Percentiles rank a stretch among this genome's conserved stretches.
Evolutionary conservation across 495 filamentous ascomycete genomes (phyloP).

Genomic region (Xeromyces bisporus): DNA sequence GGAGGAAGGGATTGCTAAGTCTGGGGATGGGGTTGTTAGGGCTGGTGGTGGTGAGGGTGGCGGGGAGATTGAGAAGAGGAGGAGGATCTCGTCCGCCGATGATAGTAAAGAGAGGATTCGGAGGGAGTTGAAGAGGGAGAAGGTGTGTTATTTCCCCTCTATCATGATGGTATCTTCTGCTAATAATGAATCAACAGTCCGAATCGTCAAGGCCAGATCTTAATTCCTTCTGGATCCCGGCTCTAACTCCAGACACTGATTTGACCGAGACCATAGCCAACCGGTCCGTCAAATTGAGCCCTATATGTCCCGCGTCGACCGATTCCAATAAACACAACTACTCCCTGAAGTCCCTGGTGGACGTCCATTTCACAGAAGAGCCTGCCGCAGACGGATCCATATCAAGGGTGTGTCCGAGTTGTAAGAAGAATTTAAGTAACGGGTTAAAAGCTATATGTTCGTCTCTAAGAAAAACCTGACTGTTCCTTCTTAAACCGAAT

Average conservation of each 20-base stretch:
- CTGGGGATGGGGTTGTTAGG: slow-evolving; percentile 44
- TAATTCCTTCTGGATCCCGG: slow-evolving; percentile 89
- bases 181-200: slow-evolving; percentile 7
- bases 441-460: slow-evolving; percentile 59
- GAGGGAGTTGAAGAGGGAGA: slow-evolving; percentile 54
- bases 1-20: slow-evolving; percentile 44
- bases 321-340: slow-evolving; percentile 56
- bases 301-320: slow-evolving; percentile 64
- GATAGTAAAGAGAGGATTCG: slow-evolving; percentile 53
- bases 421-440: slow-evolving; percentile 72
- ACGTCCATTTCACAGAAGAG: slow-evolving; percentile 67
- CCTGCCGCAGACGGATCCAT: slow-evolving; percentile 32
- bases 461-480: slow-evolving; percentile 7
- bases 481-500: slow-evolving; percentile 1
- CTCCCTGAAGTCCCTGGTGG: slow-evolving; percentile 66
- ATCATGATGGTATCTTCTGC: not conserved
- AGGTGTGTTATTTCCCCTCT: slow-evolving; percentile 27
- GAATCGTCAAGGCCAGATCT: slow-evolving; percentile 55
- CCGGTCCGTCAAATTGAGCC: slow-evolving; percentile 50
- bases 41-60: slow-evolving; percentile 31
- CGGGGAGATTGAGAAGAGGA: no score
- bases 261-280: slow-evolving; percentile 29
- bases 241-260: slow-evolving; percentile 52
- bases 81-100: slow-evolving; percentile 55
- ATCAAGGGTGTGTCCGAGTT: slow-evolving; percentile 66